Base-by-base conservation (phyloP, 2,329 filamentous ascomycete species). In the Fusarium paranaense region DNA sequence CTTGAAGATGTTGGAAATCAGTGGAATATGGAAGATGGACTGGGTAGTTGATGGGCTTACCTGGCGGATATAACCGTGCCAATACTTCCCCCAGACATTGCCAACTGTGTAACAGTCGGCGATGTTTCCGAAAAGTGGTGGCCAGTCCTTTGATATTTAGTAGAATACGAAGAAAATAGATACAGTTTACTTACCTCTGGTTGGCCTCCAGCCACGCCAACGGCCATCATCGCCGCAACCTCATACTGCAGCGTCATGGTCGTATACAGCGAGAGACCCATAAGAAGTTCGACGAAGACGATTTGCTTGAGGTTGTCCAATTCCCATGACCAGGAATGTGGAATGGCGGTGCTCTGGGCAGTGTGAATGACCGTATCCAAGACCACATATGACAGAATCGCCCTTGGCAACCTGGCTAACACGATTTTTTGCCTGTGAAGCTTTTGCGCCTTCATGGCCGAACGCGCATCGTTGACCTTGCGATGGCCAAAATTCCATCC, bases 11-110 rank as follows among this genome's bases (percentile, higher is more conserved):
- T 56, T 14, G 45, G n/a, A 9, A 8, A 56, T 37, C 30, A 2
- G 5, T 18, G 20, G 6, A 10, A 9, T 6, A 6, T 2, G 3
- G 7, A 13, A n/a, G 2, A 2, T 18, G 38, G 6, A 6, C 10
- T n/a, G n/a, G 1, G 20, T 25, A 6, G 14, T 30, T 20, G 10
- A 30, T 27, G 20, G 8, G 8, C 61, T 63, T 18, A 64, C 70
- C n/a, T 71, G 64, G 3, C 64, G 67, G 25, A 72, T 67, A 37
- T 72, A 72, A 5, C 68, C 64, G 25, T 72, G 70, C 70, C 70
- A 72, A n/a, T 66, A 70, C n/a, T 54, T 68, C 14, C 70, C 70
- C 70, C 70, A 72, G 8, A 72, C 68, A 33, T 72, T 72, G 1
- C 68, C 38, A 32, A 72, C n/a, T 9, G 59, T 68, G 18, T 66